Evolutionary conservation across 2,329 filamentous ascomycete species (phyloP).

Genomic region (Tolypocladium endophyticum): DNA sequence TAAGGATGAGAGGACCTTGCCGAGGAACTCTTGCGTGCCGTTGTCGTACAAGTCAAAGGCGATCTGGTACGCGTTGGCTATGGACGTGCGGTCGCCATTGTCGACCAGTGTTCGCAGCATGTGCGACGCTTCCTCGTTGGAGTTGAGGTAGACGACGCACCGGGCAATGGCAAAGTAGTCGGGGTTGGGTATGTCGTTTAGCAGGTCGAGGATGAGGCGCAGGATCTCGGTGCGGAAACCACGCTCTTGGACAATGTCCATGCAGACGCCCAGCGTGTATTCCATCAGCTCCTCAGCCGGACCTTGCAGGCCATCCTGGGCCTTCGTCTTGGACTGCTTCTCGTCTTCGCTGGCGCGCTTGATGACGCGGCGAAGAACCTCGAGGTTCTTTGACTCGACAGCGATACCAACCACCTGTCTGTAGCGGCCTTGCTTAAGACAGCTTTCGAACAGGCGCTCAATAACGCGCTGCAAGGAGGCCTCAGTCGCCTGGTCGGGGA

Average conservation of each 20-base stretch:
- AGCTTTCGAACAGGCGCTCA: slow-evolving; percentile 82
- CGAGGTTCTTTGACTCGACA: slow-evolving; percentile 85
- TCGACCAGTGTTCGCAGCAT: slow-evolving; percentile 76
- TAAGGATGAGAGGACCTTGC: slow-evolving; percentile 75
- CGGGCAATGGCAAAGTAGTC: slow-evolving; percentile 98
- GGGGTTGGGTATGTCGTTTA: slow-evolving; percentile 83
- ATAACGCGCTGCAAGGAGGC: slow-evolving; percentile 74
- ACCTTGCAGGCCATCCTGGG: slow-evolving; percentile 36
- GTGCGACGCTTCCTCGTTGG: slow-evolving; percentile 78
- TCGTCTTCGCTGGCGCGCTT: slow-evolving; percentile 81
- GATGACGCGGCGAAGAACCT: slow-evolving; percentile 78
- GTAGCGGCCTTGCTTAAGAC: slow-evolving; percentile 76
- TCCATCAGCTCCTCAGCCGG: slow-evolving; percentile 91
- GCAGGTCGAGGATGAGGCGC: slow-evolving; percentile 83
- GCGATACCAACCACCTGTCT: slow-evolving; percentile 95
- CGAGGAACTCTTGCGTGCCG: slow-evolving; percentile 91
- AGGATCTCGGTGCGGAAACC: slow-evolving; percentile 76
- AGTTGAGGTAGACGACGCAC: slow-evolving; percentile 91
- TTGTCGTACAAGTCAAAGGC: slow-evolving; percentile 98
- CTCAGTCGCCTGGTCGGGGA: slow-evolving; percentile 60
- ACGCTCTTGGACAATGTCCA: slow-evolving; percentile 94
- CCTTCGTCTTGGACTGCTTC: slow-evolving; percentile 53
- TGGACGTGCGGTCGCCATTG: slow-evolving; percentile 65
- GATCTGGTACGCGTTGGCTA: slow-evolving; percentile 89
- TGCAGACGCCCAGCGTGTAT: slow-evolving; percentile 89